A percentile compares a stretch with the other conserved stretches of the same genome.
phyloP scores from a whole-genome alignment of 2,329 filamentous ascomycete species.

The Ophiostoma triangulosporum region DNA sequence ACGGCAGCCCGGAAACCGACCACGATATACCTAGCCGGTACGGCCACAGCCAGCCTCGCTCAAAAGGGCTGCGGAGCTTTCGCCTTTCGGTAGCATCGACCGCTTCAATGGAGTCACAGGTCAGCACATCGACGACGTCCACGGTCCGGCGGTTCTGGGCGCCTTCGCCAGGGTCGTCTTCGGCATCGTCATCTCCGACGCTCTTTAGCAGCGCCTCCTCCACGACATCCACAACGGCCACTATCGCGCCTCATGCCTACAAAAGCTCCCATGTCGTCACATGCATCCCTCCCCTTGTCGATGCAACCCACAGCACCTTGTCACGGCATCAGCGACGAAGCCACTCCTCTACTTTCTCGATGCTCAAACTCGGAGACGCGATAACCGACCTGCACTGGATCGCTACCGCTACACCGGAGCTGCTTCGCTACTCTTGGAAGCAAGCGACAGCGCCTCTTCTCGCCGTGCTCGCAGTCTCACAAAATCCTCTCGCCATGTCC shows the following conservation, averaged over 20 bases:
- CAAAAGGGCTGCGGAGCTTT: neutral
- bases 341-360: neutral
- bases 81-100: constrained; percentile 3
- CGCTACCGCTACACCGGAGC: neutral
- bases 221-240: neutral
- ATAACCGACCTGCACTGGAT: constrained; percentile 8
- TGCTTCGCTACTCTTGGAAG: neutral
- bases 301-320: constrained; percentile 22
- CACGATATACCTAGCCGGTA: neutral
- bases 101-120: neutral
- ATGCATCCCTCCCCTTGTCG: constrained; percentile 24
- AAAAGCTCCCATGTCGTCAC: constrained; percentile 15
- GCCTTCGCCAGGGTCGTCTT: neutral
- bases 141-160: constrained; percentile 12
- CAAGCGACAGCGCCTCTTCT: neutral
- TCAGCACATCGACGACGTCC: neutral
- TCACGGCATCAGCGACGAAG: constrained; percentile 15
- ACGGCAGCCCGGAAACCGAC: neutral
- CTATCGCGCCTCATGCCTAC: neutral
- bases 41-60: neutral
- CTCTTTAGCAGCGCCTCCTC: neutral
- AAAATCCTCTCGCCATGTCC: constrained; percentile 9
- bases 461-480: neutral
- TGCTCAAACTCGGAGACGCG: neutral
- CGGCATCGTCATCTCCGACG: neutral